Base-by-base conservation (phyloP, 2,329 filamentous ascomycete genomes). In the Coleophoma eucalyptorum region DNA sequence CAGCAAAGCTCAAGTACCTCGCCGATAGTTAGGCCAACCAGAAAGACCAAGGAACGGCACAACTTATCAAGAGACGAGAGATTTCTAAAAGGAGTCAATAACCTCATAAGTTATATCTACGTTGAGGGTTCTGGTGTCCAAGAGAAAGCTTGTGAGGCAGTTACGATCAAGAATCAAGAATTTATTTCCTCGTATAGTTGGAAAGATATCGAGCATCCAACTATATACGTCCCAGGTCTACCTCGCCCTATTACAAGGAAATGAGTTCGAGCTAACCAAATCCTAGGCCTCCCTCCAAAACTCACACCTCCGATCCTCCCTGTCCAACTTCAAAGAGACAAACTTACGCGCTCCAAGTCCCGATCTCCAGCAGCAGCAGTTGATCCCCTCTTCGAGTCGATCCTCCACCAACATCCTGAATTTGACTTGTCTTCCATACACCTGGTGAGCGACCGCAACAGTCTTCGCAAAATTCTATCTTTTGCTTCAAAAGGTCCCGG, bases 221-320 rank as follows among this genome's bases (percentile, higher is more conserved):
- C 50, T 5, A 52, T 52, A 35, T 52, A 52, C 40, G 50, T 52
- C 40, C 50, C 50, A 48, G 50, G 50, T 45, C 12, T 48, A 38
- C 45, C 34, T 19, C 45, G 12, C 15, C n/a, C 37, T n/a, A 47
- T 37, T 32, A 34, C 10, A 26, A 50, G 16, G 35, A 42, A 42
- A 20, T 41, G 31, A 46, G 16, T 50, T 50, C 21, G 34, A 46
- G 19, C 48, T 50, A 46, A 50, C 32, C 48, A 45, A 40, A 32
- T 20, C 42, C 16, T 42, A 41, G 48, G 48, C 20, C 41, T 50
- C 26, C 48, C 48, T 31, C 42, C 48, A 37, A 50, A 47, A 43
- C 26, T 47, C 37, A 47, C 38, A 51, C 43, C 35, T 34, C 38
- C 49, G 43, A 18, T 41, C 38, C 38, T 41, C 16, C 38, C 38